Conservation (phyloP, 1,284 basidiomycete genomes). For the Wallemia hederae region DNA sequence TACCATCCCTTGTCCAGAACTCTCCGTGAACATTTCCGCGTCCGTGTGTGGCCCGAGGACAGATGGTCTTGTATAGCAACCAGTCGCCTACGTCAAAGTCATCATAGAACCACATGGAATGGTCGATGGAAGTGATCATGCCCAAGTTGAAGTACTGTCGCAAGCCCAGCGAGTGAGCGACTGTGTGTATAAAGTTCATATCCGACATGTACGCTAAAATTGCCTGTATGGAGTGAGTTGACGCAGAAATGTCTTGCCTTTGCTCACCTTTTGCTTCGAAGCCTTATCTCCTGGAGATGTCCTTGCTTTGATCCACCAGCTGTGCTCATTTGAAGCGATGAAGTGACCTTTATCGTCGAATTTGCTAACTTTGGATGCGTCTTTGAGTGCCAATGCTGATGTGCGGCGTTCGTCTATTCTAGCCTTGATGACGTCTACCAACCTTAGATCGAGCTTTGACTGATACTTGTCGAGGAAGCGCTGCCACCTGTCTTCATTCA, state of each 20-base stretch:
- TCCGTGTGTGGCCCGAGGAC: neutral
- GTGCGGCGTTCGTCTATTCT: neutral
- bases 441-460: neutral
- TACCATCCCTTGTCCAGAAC: neutral
- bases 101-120: slow-evolving; percentile 1
- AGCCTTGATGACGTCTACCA: neutral
- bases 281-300: neutral
- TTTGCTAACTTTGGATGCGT: neutral
- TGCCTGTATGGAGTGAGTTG: neutral
- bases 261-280: neutral
- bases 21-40: neutral
- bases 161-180: neutral
- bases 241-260: neutral
- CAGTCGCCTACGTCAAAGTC: neutral
- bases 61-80: neutral
- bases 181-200: neutral
- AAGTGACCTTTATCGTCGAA: neutral
- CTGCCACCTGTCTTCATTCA: neutral
- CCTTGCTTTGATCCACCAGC: neutral
- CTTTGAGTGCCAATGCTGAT: neutral
- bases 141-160: neutral
- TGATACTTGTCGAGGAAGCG: neutral
- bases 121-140: neutral
- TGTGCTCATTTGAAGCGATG: neutral
- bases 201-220: neutral